Base-by-base conservation (phyloP, 208 protist genomes). In the Herpetomonas samuelpessoai region DNA sequence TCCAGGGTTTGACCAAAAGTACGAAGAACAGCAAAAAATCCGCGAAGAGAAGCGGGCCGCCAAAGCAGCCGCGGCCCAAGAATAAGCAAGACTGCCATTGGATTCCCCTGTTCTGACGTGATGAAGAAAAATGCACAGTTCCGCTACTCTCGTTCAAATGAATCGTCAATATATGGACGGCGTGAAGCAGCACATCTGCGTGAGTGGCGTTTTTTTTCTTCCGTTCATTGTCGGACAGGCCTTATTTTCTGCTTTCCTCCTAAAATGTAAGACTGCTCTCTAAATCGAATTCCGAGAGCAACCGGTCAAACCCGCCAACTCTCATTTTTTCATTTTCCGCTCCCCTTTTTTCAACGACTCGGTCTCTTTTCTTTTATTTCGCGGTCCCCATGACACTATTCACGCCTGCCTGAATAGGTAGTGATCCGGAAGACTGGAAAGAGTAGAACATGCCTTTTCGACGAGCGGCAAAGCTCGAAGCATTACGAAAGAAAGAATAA, bases 21-120 rank as follows among this genome's bases (percentile, higher is more conserved):
- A 81, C 62, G 65, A 60, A 24, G 74, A 86, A 38, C 74, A 86
- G 51, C 49, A 72, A 31, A 75, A 73, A 30, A 54, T 65, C 41
- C 73, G 74, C 18, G 63, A 74, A 31, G 68, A 73, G 49, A 55
- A 65, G 30, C 77, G 62, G 53, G 61, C 65, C 30, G 71, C 74
- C 24, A 76, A 74, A 28, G 79, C 76, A 57, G 57, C 52, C 22
- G 53, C 64, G 31, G 59, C 61, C 29, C 66, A 68, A 9, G 53
- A 69, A 58, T 50, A 55, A 47, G 44, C 21, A 53, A 60, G 27
- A 26, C 52, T n/a, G 57, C 22, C 25, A 9, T 25, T n/a, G 1
- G 12, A 22, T 30, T 14, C 31, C 22, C 14, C 10, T 35, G n/a
- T 38, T 24, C 51, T 53, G n/a, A n/a, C n/a, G n/a, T n/a, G n/a